Percentiles rank a stretch among this genome's conserved stretches.
These are phyloP conservation scores for Leccinum imitatum DNA, from an alignment of 768 basidiomycete species.

Conservation along the genomic window DNA sequence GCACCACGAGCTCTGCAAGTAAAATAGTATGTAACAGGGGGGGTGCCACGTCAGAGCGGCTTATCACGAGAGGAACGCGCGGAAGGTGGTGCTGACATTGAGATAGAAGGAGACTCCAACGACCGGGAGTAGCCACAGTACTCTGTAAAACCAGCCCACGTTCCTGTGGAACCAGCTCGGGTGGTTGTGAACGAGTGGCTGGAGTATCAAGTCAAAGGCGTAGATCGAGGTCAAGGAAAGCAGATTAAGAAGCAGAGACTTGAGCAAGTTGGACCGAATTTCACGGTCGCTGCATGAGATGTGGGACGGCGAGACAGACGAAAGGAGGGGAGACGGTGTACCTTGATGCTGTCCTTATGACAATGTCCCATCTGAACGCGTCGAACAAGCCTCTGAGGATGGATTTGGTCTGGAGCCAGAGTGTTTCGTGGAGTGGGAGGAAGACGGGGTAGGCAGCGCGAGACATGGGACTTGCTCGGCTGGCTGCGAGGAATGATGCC, in stretches of 20 bases:
- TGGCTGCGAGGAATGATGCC: neutral
- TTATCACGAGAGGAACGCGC: slow-evolving; percentile 6
- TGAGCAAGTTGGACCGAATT: slow-evolving; percentile 70
- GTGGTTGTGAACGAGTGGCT: slow-evolving; percentile 61
- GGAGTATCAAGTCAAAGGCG: slow-evolving; percentile 69
- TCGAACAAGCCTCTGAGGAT: slow-evolving; percentile 61
- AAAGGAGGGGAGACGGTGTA: slow-evolving; percentile 32
- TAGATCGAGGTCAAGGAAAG: slow-evolving; percentile 73
- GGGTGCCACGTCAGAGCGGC: slow-evolving; percentile 14
- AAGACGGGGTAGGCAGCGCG: slow-evolving; percentile 67
- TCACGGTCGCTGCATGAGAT: slow-evolving; percentile 60
- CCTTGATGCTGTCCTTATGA: slow-evolving; percentile 58
- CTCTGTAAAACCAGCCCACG: slow-evolving; percentile 72
- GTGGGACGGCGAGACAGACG: slow-evolving; percentile 9
- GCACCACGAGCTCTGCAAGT: slow-evolving; percentile 70
- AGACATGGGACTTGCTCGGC: slow-evolving; percentile 31
- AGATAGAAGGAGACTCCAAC: slow-evolving; percentile 76
- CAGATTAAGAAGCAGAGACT: slow-evolving; percentile 71
- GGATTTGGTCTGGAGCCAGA: slow-evolving; percentile 59
- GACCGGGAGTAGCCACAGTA: slow-evolving; percentile 78
- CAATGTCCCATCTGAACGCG: slow-evolving; percentile 70
- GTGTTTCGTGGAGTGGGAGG: slow-evolving; percentile 59
- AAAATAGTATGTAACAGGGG: neutral
- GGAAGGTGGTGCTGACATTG: slow-evolving; percentile 54
- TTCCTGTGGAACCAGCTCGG: slow-evolving; percentile 70